A percentile compares a stretch with the other conserved stretches of the same genome.
phyloP scores from a whole-genome alignment of 176 grass and related monocot genomes.

The Phoenix dactylifera region DNA sequence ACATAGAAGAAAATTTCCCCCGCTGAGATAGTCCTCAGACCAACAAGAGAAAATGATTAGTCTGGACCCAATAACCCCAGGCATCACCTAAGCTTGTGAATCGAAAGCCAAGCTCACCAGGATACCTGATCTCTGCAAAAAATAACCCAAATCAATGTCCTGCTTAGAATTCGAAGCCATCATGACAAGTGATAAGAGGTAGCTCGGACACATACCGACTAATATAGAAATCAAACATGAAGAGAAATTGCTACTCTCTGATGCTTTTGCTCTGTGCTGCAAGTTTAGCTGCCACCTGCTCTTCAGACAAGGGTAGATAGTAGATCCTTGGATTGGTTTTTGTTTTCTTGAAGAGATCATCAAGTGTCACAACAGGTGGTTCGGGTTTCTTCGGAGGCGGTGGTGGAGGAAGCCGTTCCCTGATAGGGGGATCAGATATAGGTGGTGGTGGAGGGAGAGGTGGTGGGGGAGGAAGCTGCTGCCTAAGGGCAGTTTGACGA shows the following conservation, averaged over 20 bases:
- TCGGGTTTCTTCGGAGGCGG: conserved; percentile 32
- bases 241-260: conserved; percentile 13
- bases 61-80: too few species aligned
- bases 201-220: too few species aligned
- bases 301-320: conserved; percentile 65
- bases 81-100: too few species aligned
- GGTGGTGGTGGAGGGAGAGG: background rate
- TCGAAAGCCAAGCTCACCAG: too few species aligned
- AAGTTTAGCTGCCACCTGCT: conserved; percentile 51
- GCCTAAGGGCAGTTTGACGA: conserved; percentile 29
- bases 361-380: conserved; percentile 39
- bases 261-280: conserved; percentile 40
- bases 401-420: conserved; percentile 31
- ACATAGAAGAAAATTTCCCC: too few species aligned
- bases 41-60: too few species aligned
- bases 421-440: conserved; percentile 10
- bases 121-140: too few species aligned
- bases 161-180: too few species aligned
- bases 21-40: too few species aligned
- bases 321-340: conserved; percentile 54
- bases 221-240: too few species aligned
- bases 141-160: too few species aligned
- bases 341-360: conserved; percentile 83
- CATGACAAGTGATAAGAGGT: too few species aligned
- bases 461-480: conserved; percentile 40